These are phyloP conservation scores for Trematosphaeria pertusa DNA, from an alignment of 2,329 filamentous ascomycete species.

Conservation along the genomic window DNA sequence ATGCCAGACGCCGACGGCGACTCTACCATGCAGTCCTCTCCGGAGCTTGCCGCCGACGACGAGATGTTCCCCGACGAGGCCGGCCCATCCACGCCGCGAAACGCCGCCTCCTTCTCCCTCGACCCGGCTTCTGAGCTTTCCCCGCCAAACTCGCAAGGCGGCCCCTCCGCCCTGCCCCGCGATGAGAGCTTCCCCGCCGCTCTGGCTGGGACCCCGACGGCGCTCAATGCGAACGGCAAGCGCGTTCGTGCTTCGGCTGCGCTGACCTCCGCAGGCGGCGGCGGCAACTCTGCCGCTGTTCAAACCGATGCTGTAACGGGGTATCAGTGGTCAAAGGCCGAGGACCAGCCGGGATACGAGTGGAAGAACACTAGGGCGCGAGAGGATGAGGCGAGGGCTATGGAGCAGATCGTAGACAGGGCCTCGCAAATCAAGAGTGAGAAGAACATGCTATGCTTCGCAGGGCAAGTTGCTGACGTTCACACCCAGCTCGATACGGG, in stretches of 20 bases:
- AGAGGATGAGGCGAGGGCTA: slow-evolving; percentile 44
- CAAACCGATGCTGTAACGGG: slow-evolving; percentile 39
- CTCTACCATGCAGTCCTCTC: slow-evolving; percentile 61
- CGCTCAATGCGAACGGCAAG: slow-evolving; percentile 49
- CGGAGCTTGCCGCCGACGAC: slow-evolving; percentile 41
- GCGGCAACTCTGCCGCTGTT: slow-evolving; percentile 17
- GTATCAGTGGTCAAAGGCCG: slow-evolving; percentile 45
- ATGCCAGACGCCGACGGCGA: slow-evolving; percentile 63
- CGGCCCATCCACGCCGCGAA: slow-evolving; percentile 54
- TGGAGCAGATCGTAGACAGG: slow-evolving; percentile 45
- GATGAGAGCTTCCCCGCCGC: slow-evolving; percentile 27
- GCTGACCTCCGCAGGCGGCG: slow-evolving; percentile 6
- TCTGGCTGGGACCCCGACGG: slow-evolving; percentile 24
- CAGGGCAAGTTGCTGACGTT: slow-evolving; percentile 23
- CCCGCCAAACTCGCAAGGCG: slow-evolving; percentile 61
- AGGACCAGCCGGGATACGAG: slow-evolving; percentile 47
- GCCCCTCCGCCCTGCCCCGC: slow-evolving; percentile 28
- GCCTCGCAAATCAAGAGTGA: slow-evolving; percentile 42
- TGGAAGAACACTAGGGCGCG: slow-evolving; percentile 47
- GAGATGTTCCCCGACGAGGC: slow-evolving; percentile 54
- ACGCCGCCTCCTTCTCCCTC: slow-evolving; percentile 32
- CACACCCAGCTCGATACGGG: slow-evolving; percentile 39
- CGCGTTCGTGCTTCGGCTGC: slow-evolving; percentile 28
- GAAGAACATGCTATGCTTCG: background rate
- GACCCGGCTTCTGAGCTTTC: slow-evolving; percentile 57